Evolutionary conservation across 1,284 basidiomycete genomes (phyloP), one percentile per base, ranked within the genome.

Genomic region (Stygiomarasmius scandens): DNA sequence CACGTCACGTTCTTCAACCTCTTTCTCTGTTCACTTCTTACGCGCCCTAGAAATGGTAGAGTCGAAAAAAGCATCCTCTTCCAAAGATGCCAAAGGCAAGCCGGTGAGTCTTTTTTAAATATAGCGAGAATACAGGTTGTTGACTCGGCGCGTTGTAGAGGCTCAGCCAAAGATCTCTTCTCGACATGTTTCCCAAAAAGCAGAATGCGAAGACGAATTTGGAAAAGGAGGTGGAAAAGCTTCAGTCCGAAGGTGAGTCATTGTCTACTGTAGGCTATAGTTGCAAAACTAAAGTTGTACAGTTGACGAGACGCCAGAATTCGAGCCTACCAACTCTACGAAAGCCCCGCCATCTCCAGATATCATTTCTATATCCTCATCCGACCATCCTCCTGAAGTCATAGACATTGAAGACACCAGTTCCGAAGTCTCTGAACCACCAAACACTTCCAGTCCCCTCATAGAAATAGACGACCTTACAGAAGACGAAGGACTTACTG

Each of bases 121-220:
- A 32, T 22, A 1, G 3, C 19, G 19, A 25, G 44, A 38, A 20
- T 36, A 29, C 20, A 27, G 46, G 19, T 24, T 20, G 20, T 29
- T 25, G 1, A n/a, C 16, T 49, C 14, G 23, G 23, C 25, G 47
- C 47, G 47, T 49, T 49, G 6, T 22, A 56, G 49, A 52, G 52
- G 36, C 47, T 51, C 16, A 55, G 29, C 25, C 74, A 79, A 64
- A 70, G 64, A 59, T 76, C 75, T 2, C 61, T 78, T 1, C 60
- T 76, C 32, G 76, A 78, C 55, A 62, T 69, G n/a, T 73, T 74
- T 53, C 58, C 62, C 10, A 66, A 60, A 49, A 71, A 69, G 57
- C 38, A n/a, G 38, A 41, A 41, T 19, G 16, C 5, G 38, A 41
- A 8, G 8, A 14, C 32, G 8, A 8, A 34, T n/a, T n/a, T n/a